Percentiles rank a stretch among this genome's conserved stretches.
Conservation (phyloP, 257 asterid species). For the Leptodermis oblonga region DNA sequence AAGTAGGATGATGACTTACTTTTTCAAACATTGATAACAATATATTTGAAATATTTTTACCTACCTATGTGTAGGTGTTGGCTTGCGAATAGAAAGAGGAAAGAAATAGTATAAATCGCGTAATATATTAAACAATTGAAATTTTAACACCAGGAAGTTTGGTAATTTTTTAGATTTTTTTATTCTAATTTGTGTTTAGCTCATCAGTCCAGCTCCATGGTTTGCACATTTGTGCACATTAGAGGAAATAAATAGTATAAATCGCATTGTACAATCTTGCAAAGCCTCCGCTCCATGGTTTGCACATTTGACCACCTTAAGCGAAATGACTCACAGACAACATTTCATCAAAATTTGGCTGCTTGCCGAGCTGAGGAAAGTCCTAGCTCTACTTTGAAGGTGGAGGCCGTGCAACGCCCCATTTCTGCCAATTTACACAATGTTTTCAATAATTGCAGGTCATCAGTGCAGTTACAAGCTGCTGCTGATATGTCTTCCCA, state of each 20-base stretch:
- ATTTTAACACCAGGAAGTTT: no score
- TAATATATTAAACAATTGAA: no score
- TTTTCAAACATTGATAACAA: no score
- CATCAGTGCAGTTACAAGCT: conserved; percentile 46
- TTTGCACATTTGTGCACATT: background rate
- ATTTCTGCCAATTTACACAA: conserved; percentile 25
- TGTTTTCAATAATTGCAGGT: conserved; percentile 38
- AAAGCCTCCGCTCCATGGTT: background rate
- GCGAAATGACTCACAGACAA: background rate
- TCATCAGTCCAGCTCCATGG: background rate
- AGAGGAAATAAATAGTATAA: no score
- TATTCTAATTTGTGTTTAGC: background rate
- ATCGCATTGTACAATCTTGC: background rate
- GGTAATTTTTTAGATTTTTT: no score
- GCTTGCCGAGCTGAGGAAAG: conserved; percentile 39
- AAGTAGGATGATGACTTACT: no score
- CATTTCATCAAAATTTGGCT: conserved; percentile 34
- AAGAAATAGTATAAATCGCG: no score
- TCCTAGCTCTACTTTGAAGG: conserved; percentile 34
- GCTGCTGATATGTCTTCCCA: conserved; percentile 37
- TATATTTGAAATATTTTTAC: no score
- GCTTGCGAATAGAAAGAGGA: no score
- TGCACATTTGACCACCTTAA: background rate
- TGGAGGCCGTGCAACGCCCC: conserved; percentile 43
- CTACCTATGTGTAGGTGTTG: no score